These are phyloP conservation scores for Beauveria brongniartii DNA, from an alignment of 2,329 filamentous ascomycete species.

Conservation along the genomic window DNA sequence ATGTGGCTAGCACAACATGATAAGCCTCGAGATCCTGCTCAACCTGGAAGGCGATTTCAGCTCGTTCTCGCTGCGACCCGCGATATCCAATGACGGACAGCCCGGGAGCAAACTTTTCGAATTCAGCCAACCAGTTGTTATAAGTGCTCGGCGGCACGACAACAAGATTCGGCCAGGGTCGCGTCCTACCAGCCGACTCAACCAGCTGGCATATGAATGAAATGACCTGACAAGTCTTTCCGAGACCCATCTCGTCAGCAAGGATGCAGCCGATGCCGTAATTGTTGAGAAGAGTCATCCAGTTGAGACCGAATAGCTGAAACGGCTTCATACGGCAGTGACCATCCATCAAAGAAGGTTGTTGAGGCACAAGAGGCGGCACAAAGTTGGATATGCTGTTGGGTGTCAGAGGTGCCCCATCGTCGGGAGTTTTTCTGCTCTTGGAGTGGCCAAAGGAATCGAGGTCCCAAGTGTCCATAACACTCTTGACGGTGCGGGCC, in stretches of 20 bases:
- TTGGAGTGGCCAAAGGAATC: slow-evolving; percentile 37
- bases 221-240: slow-evolving; percentile 96
- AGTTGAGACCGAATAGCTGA: slow-evolving; percentile 89
- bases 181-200: slow-evolving; percentile 38
- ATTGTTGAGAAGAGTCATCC: slow-evolving; percentile 78
- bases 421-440: slow-evolving; percentile 22
- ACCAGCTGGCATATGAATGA: slow-evolving; percentile 79
- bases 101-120: slow-evolving; percentile 73
- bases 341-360: slow-evolving; percentile 71
- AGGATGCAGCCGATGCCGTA: slow-evolving; percentile 80
- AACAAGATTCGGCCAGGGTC: slow-evolving; percentile 67
- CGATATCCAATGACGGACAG: slow-evolving; percentile 65
- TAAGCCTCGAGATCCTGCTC: slow-evolving; percentile 59
- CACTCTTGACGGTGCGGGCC: slow-evolving; percentile 47
- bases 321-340: slow-evolving; percentile 82
- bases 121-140: slow-evolving; percentile 93
- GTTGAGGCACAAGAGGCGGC: slow-evolving; percentile 41
- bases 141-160: slow-evolving; percentile 89
- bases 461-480: slow-evolving; percentile 40
- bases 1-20: slow-evolving; percentile 52
- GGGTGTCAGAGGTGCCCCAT: slow-evolving; percentile 34
- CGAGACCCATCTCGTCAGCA: slow-evolving; percentile 94
- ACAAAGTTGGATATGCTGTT: slow-evolving; percentile 28
- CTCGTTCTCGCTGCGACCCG: slow-evolving; percentile 59
- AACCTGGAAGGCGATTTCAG: slow-evolving; percentile 56